Conservation (phyloP, 805 yeast species). For the Wickerhamiella galacta region DNA sequence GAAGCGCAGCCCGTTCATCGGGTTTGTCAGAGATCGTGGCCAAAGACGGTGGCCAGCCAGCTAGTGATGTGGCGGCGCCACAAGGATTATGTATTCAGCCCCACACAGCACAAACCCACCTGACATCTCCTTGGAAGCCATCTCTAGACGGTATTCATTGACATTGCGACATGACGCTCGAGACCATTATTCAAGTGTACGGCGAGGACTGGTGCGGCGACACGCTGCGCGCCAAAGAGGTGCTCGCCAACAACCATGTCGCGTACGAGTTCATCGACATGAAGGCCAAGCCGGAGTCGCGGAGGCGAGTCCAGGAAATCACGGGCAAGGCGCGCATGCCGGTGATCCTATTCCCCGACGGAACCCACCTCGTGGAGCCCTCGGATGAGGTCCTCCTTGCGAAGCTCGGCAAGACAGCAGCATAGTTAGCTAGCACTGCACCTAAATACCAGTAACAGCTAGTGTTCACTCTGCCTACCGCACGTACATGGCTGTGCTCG, state of each 20-base stretch:
- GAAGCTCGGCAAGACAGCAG: constrained; percentile 6
- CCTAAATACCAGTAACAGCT: too few species aligned
- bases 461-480: too few species aligned
- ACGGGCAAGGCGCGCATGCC: constrained; percentile 13
- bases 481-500: too few species aligned
- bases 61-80: background rate
- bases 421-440: too few species aligned
- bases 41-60: background rate
- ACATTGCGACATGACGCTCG: background rate
- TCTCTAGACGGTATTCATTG: too few species aligned
- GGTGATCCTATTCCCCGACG: constrained; percentile 13
- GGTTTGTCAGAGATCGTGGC: background rate
- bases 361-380: constrained; percentile 13
- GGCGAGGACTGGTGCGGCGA: constrained; percentile 19
- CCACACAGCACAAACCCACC: background rate
- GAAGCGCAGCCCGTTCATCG: background rate
- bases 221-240: constrained; percentile 12
- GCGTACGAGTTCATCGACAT: constrained; percentile 13
- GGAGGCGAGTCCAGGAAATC: constrained; percentile 8
- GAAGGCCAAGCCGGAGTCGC: constrained; percentile 12
- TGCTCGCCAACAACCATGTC: constrained; percentile 7
- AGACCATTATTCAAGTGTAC: constrained; percentile 7
- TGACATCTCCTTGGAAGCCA: background rate
- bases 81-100: background rate
- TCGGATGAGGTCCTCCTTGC: constrained; percentile 11